Percentiles rank a stretch among this genome's conserved stretches.
phyloP scores from a whole-genome alignment of 2,329 filamentous ascomycete species.

The Allantophomopsis lycopodina region DNA sequence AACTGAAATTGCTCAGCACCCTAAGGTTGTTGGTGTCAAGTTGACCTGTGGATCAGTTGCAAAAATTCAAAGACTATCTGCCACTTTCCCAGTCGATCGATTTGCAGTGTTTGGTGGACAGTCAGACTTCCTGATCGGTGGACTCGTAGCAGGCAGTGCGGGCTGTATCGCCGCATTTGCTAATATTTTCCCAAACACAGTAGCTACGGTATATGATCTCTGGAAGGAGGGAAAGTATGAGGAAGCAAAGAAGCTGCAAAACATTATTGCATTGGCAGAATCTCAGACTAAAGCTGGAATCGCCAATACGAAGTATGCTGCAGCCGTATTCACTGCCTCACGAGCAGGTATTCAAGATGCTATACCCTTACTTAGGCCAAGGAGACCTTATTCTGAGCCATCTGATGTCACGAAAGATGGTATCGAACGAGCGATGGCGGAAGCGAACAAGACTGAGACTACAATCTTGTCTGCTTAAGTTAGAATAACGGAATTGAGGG shows the following conservation, averaged over 20 bases:
- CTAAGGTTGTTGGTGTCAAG: conserved; percentile 40
- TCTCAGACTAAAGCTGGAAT: conserved; percentile 37
- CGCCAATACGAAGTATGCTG: conserved; percentile 38
- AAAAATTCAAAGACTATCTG: conserved; percentile 36
- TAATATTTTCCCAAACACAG: conserved; percentile 38
- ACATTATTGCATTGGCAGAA: conserved; percentile 36
- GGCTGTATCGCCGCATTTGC: conserved; percentile 44
- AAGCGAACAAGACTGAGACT: too few relatives aligned
- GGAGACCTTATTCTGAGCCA: conserved; percentile 32
- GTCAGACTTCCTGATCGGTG: conserved; percentile 41
- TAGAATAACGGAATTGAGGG: too few relatives aligned
- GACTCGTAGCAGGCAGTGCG: conserved; percentile 33
- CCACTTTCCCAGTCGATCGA: conserved; percentile 24
- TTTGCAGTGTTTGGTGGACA: conserved; percentile 46
- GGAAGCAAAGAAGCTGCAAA: conserved; percentile 40
- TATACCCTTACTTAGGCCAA: conserved; percentile 29
- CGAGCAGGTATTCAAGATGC: conserved; percentile 35
- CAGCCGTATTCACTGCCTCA: conserved; percentile 31
- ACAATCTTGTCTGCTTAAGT: too few relatives aligned
- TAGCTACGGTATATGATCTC: conserved; percentile 32
- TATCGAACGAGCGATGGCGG: too few relatives aligned
- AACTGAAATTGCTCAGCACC: conserved; percentile 26
- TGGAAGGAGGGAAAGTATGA: conserved; percentile 30
- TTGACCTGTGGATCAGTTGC: conserved; percentile 38
- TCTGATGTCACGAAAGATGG: too few relatives aligned